Evolutionary conservation across 805 yeast genomes (phyloP), one percentile per base, ranked within the genome.

Genomic region (Schwanniomyces vanrijiae): DNA sequence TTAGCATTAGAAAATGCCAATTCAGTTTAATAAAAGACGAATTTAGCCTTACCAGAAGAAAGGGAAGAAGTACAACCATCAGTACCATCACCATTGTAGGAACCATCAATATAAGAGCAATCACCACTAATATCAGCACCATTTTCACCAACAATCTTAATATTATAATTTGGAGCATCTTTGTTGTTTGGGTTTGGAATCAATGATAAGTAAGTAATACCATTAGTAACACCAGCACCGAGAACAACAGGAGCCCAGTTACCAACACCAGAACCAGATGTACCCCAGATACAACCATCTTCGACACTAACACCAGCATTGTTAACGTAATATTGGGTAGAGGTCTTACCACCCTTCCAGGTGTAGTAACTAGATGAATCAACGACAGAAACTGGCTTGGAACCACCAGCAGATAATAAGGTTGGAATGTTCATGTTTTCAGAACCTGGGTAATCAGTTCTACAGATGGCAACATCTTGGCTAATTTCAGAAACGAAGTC

Each of bases 61-160:
- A 92, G 95, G 55, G 95, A 84, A 55, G 86, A 96, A 45, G 98
- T 92, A 82, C 98, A 92, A 58, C 98, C 98, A 59, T 83, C 90
- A 39, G 84, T 51, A 55, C 90, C 89, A 51, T 68, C 66, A 49
- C 87, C 88, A 59, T 78, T 78, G 76, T 84, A 88, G 21, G 58
- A 47, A 58, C 98, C 98, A 63, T 88, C 75, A 61, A 78, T 87
- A 75, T 90, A 91, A 41, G 68, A 68, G 77, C 99, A 92, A 40
- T 77, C 73, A 51, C 98, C 97, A 26, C 38, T 44, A 40, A 73
- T 75, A 45, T 80, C 68, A 40, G 82, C 81, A 49, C 81, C 85
- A 45, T 78, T 80, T 56, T 61, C 63, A 47, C 62, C 73, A 37
- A 67, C 67, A 50, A 73, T 73, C 61, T 72, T 71, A 51, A 73